Percentiles rank a stretch among this genome's conserved stretches.
These are phyloP conservation scores for Monosporascus ibericus DNA, from an alignment of 2,329 filamentous ascomycete species.

Conservation along the genomic window DNA sequence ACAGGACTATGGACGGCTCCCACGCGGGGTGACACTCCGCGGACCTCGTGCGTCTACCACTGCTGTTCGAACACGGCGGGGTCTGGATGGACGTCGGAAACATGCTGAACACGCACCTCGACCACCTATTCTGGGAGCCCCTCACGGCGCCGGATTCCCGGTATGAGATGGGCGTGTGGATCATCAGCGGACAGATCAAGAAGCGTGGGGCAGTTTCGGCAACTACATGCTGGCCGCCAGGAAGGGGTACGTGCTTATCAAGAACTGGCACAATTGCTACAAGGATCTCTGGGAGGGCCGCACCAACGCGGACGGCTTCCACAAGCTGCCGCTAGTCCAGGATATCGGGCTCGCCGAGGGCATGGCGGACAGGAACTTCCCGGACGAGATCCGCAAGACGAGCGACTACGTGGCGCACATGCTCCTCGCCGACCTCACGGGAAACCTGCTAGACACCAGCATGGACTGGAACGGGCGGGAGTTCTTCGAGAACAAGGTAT, in stretches of 20 bases:
- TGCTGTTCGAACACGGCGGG: conserved; percentile 28
- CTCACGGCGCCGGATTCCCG: conserved; percentile 17
- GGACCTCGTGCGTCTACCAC: conserved; percentile 35
- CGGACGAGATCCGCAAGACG: conserved; percentile 21
- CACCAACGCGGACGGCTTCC: conserved; percentile 28
- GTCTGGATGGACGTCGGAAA: conserved; percentile 34
- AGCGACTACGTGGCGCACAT: conserved; percentile 32
- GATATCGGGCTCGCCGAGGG: conserved; percentile 28
- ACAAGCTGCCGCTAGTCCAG: conserved; percentile 19
- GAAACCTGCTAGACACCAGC: conserved; percentile 23
- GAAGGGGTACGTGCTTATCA: conserved; percentile 35
- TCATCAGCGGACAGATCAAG: conserved; percentile 27
- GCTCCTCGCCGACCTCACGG: conserved; percentile 28
- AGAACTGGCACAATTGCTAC: conserved; percentile 34
- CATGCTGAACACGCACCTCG: conserved; percentile 27
- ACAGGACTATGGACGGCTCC: conserved; percentile 32
- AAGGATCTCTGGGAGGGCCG: conserved; percentile 28
- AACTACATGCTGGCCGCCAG: conserved; percentile 38
- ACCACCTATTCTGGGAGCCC: conserved; percentile 27
- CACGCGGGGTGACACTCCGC: conserved; percentile 35
- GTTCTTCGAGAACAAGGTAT: conserved; percentile 26
- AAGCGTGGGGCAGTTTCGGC: conserved; percentile 27
- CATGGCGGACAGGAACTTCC: conserved; percentile 16
- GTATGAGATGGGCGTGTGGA: conserved; percentile 28
- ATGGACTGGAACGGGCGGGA: conserved; percentile 27